Percentiles rank a stretch among this genome's conserved stretches.
phyloP scores from a whole-genome alignment of 2,329 filamentous ascomycete genomes.

The Fusarium heterosporum region DNA sequence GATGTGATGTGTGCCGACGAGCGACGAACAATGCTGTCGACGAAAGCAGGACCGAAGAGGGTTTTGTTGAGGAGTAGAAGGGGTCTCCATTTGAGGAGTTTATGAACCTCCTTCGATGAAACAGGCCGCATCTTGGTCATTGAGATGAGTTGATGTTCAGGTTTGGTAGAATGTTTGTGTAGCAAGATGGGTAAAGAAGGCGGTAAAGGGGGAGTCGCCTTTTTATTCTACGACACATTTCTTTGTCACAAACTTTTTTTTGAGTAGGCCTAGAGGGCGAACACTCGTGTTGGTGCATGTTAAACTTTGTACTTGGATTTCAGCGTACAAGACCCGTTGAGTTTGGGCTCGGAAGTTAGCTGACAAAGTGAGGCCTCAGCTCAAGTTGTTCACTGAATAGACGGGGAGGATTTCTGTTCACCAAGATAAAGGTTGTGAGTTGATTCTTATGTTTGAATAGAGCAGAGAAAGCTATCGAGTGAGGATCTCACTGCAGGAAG shows the following conservation, averaged over 20 bases:
- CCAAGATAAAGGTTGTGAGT: no score
- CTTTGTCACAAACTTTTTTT: background rate
- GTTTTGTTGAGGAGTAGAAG: background rate
- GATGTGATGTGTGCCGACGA: background rate
- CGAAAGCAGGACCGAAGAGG: background rate
- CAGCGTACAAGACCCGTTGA: background rate
- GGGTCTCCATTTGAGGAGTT: background rate
- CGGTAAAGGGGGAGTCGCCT: background rate
- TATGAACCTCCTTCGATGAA: background rate
- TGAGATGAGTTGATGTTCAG: background rate
- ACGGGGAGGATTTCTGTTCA: background rate
- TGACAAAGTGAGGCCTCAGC: no score
- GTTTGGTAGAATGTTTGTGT: background rate
- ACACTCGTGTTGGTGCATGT: background rate
- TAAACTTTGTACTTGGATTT: background rate
- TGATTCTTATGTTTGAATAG: no score
- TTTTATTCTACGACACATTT: background rate
- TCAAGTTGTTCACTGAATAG: rapidly evolving
- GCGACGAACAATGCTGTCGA: background rate
- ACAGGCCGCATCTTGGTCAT: background rate
- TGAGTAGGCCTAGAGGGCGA: no score
- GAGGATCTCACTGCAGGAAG: no score
- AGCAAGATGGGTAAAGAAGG: background rate
- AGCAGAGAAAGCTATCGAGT: no score
- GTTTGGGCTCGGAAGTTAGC: background rate